Evolutionary conservation across 257 asterid genomes (phyloP), one percentile per base, ranked within the genome.

Genomic region (Jacaranda mimosifolia): DNA sequence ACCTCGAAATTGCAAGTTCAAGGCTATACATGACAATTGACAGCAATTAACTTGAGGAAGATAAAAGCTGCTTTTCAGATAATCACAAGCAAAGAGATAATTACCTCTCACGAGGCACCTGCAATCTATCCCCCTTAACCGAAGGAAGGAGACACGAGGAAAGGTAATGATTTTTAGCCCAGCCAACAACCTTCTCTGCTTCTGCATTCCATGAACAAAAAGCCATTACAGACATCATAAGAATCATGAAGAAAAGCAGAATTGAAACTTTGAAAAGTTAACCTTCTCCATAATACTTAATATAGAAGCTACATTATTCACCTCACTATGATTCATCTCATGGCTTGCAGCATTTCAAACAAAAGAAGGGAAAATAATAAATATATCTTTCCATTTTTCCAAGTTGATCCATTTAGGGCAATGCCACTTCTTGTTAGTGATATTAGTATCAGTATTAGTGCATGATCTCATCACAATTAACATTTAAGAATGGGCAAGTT

Each of bases 131-230:
- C 75, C 91, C 97, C 88, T 90, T 95, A 12, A 93, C 89, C 57
- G 76, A 85, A 79, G 97, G 98, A 83, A 63, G 77, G 51, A 72
- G 81, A 79, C 98, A 91, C 1, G 94, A 87, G 73, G 92, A 90
- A 79, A 95, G 91, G 90, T 93, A 89, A 84, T 91, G 96, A 80
- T 84, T 95, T 84, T 89, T 93, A 66, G 99, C 98, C 99, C 99
- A 95, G 76, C 99, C 99, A 63, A 90, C 87, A 73, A 95, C 90
- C 82, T 80, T 91, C 85, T 95, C 97, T 38, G 98, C 97, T 85
- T 95, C 99, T 95, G 90, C 26, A 81, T 72, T 70, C 42, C 73
- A 76, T 73, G 72, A 42, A 67, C 9, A 74, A 79, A 53, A 42
- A 39, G 76, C 32, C 56, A 63, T 51, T 49, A 3, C 39, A 38